Base-by-base conservation (phyloP, 805 yeast genomes). In the Candida nonsorbophila region DNA sequence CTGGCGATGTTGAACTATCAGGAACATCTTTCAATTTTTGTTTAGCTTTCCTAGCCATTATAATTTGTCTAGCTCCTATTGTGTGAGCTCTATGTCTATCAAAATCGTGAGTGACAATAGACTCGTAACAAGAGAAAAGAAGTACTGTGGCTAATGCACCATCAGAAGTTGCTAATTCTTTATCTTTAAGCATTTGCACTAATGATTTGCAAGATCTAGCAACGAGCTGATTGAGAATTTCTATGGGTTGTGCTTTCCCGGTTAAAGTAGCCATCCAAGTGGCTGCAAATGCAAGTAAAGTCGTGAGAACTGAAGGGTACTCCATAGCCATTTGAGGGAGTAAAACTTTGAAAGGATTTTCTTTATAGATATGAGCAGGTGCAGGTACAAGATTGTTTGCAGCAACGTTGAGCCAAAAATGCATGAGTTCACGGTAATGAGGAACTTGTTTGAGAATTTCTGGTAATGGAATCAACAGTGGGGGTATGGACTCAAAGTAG, bases 271-370 rank as follows among this genome's bases (percentile, higher is more conserved):
- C 50, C 29, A 56, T 42, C 7, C 55, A 38, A 2, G 49, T 44
- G 3, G 67, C 68, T 2, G 68, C 50, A 40, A 58, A 61, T 7
- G 70, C 70, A 16, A 81, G 50, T 9, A 81, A 37, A 1, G 81
- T 58, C 1, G 83, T 67, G 39, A 80, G 51, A 10, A 82, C 49
- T 0, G 82, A 70, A 4, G 74, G 72, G 34, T 70, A 64, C 14
- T 66, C 62, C 66, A 77, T 58, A 1, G 90, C 86, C 69, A 83
- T 64, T 41, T 71, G 72, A 0, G 92, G 90, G 8, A 84, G 51
- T 6, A 79, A 57, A 8, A 67, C 67, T 36, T 69, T 68, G 55
- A 81, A 82, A 0, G 94, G 94, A 41, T 80, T 78, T 10, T 72
- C 74, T 13, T 53, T 58, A 42, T 77, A 78, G 2, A 68, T 44